Evolutionary conservation across 2,329 filamentous ascomycete species (phyloP).

Genomic region (Camptophora hylomeconis): DNA sequence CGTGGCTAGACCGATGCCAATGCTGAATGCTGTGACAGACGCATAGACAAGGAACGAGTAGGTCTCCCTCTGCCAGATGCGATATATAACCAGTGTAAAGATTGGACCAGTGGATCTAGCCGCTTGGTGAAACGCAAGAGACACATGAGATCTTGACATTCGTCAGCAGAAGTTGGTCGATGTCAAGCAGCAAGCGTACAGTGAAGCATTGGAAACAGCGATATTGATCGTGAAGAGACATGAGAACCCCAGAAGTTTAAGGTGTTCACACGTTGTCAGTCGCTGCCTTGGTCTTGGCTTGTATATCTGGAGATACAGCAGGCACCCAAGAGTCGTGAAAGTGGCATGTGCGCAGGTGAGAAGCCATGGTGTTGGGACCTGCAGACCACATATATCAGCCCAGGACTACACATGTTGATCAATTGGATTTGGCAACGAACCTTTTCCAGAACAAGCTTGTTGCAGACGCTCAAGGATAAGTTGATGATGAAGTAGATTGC

Average conservation of each 20-base stretch:
- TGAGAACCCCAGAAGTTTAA: conserved; percentile 46
- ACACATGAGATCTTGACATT: conserved; percentile 37
- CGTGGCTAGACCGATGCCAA: conserved; percentile 47
- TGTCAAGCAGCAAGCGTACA: conserved; percentile 24
- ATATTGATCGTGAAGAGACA: conserved; percentile 51
- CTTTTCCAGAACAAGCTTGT: conserved; percentile 1
- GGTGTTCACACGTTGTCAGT: conserved; percentile 40
- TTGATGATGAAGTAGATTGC: conserved; percentile 2
- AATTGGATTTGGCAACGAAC: conserved; percentile 1
- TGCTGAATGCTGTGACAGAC: conserved; percentile 46
- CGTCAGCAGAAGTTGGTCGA: not conserved
- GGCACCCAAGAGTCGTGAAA: conserved; percentile 46
- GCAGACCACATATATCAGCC: not conserved
- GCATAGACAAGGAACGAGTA: conserved; percentile 46
- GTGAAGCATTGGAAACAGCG: conserved; percentile 50
- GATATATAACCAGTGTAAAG: conserved; percentile 50
- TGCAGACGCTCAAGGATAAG: not conserved
- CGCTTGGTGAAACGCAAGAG: conserved; percentile 54
- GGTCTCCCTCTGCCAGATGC: conserved; percentile 40
- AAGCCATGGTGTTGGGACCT: conserved; percentile 50
- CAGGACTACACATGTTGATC: not conserved
- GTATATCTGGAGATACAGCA: conserved; percentile 37
- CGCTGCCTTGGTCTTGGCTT: too few relatives aligned
- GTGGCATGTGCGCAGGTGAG: conserved; percentile 45
- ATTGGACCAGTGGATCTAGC: conserved; percentile 49